Base-by-base conservation (phyloP, 2,329 filamentous ascomycete species). In the Madurella mycetomatis region DNA sequence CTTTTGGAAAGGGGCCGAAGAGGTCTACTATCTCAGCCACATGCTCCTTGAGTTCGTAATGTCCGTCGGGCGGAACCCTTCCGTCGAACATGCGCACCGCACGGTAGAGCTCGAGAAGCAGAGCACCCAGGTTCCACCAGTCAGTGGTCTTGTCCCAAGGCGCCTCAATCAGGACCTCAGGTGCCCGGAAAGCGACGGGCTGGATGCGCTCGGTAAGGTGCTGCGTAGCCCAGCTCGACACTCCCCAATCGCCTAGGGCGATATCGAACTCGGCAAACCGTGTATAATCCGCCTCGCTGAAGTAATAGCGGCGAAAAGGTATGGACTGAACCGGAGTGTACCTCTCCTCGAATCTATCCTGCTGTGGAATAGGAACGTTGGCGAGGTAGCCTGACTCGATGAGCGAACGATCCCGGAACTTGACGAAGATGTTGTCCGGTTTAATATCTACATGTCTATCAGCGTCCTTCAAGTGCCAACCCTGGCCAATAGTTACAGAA, bases 401-500 rank as follows among this genome's bases (percentile, higher is more conserved):
- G 15, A 31, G 48, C n/a, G 49, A 53, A 2, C 17, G 40, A 43
- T 53, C 49, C 9, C 32, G 49, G 12, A 59, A 46, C n/a, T 49
- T 55, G 49, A 59, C 49, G 40, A 59, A 57, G 17, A 57, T 59
- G 54, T 59, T 59, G 51, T 45, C 46, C 1, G 54, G 49, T 17
- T 55, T 52, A 51, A 59, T 55, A 15, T 59, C 57, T 59, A 19
- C 5, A 11, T 9, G 13, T 4, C 11, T 15, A 4, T 37, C 34
- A 37, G 34, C 34, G 11, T 37, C 34, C 9, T 12, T 37, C 4
- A 37, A 37, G 13, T 37, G 13, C 13, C 2, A 15, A 12, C 11
- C 9, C 13, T 37, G 11, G 9, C 34, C 34, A 37, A 11, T 4
- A 11, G 34, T 4, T 4, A 12, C 9, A 16, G 18, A 15, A 13